Evolutionary conservation across 1,284 basidiomycete species (phyloP), one percentile per base, ranked within the genome.

Genomic region (Apiotrichum montevideense): DNA sequence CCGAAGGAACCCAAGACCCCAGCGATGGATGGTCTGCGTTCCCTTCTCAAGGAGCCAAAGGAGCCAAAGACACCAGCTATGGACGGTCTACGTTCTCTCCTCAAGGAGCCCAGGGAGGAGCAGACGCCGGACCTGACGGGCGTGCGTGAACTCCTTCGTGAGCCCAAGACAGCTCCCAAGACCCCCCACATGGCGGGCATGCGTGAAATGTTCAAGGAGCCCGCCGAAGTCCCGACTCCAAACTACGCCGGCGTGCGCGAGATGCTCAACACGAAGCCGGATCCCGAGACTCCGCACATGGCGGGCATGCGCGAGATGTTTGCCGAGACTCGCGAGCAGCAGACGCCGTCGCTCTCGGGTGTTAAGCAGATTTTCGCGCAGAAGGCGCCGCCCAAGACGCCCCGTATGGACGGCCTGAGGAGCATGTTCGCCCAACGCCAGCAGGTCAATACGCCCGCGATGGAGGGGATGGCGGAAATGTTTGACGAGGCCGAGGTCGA

Each of bases 211-310:
- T 55, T 51, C 29, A 62, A 60, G 46, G 58, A 67, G 41, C 45
- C 46, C 46, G 56, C 45, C 40, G 55, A 59, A 14, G 59, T 58
- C 7, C 57, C 60, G 39, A 71, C 69, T 1, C 70, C 70, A 3
- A 55, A 59, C 46, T 56, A 69, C 46, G 32, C 53, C 6, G 69
- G 69, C 10, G 45, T 72, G 11, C 56, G 58, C 41, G 56, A 50
- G 11, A 55, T 68, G 44, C 63, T 65, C 54, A 37, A 43, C 10
- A 34, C 14, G 10, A 21, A 37, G 9, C 9, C 9, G 9, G 49
- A 40, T 9, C 39, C 64, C 1, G 50, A 55, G 14, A 66, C 71
- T 13, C 69, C 71, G 4, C 53, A 54, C 4, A 41, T 57, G 9
- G 32, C 37, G 6, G 59, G 59, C 40, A 15, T 61, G 10, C 44